Conservation (phyloP, 2,329 filamentous ascomycete species). For the Cladobotryum protrusum region DNA sequence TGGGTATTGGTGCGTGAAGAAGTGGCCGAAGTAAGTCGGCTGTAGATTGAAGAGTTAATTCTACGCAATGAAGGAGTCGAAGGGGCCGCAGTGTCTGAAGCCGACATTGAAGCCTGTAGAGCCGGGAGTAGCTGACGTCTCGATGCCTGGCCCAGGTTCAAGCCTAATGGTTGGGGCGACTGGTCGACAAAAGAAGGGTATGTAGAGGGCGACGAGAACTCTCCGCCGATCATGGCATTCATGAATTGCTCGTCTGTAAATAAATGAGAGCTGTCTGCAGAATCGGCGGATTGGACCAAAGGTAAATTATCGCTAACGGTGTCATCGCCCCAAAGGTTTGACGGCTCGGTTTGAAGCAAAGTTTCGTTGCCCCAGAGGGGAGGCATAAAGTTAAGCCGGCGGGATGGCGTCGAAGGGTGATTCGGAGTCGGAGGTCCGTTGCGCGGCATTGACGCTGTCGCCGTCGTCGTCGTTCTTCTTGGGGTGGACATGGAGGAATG, state of each 20-base stretch:
- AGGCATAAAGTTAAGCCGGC: too few relatives aligned
- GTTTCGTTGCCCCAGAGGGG: neutral
- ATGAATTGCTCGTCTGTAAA: slow-evolving; percentile 21
- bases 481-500: neutral
- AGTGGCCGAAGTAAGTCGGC: slow-evolving; percentile 12
- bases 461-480: neutral
- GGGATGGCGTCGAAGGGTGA: too few relatives aligned
- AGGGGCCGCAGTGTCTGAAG: neutral
- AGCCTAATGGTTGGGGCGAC: neutral
- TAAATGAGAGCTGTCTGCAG: neutral
- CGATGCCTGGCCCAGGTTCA: neutral
- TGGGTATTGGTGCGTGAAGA: slow-evolving; percentile 17
- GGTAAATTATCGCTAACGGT: neutral
- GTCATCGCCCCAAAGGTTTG: neutral
- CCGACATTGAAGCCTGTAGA: slow-evolving; percentile 3
- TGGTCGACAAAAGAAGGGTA: slow-evolving; percentile 25
- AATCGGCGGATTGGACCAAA: neutral
- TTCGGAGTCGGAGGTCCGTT: too few relatives aligned
- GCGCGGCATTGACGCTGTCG: too few relatives aligned
- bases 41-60: neutral
- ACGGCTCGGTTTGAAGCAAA: neutral
- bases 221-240: slow-evolving; percentile 19
- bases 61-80: neutral
- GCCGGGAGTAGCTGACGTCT: slow-evolving; percentile 4
- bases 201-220: slow-evolving; percentile 32